phyloP scores from a whole-genome alignment of 371 early-diverging fungal species.

The Cokeromyces recurvatus region DNA sequence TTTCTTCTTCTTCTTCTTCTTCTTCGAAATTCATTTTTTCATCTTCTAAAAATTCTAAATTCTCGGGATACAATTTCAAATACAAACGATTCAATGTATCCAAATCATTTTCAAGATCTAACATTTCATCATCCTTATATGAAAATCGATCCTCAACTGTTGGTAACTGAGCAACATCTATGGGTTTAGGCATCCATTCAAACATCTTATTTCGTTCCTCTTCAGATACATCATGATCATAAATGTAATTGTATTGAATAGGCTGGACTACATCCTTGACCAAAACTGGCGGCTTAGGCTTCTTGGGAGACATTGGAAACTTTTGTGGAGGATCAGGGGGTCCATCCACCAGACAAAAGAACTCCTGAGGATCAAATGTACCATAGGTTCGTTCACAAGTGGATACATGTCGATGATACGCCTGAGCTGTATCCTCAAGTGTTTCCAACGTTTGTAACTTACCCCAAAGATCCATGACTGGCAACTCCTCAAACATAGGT shows the following conservation, averaged over 20 bases:
- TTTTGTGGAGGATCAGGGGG: constrained; percentile 19
- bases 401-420: constrained; percentile 49
- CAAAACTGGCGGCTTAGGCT: constrained; percentile 15
- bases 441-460: constrained; percentile 38
- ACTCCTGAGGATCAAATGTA: constrained; percentile 42
- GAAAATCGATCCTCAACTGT: constrained; percentile 18
- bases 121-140: constrained; percentile 27
- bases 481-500: constrained; percentile 49
- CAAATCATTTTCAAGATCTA: constrained; percentile 26
- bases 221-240: constrained; percentile 10
- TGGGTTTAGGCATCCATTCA: constrained; percentile 28
- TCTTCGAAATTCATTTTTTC: constrained; percentile 8
- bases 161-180: constrained; percentile 35
- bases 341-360: constrained; percentile 37
- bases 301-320: constrained; percentile 15
- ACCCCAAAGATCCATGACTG: constrained; percentile 61
- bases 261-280: constrained; percentile 31
- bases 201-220: constrained; percentile 9
- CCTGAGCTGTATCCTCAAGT: constrained; percentile 39
- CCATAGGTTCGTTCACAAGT: constrained; percentile 38
- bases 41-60: constrained; percentile 13
- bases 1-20: constrained; percentile 13
- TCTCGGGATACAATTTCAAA: constrained; percentile 19
- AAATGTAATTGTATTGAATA: constrained; percentile 21
- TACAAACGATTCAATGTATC: constrained; percentile 22